Percentiles rank a stretch among this genome's conserved stretches.
phyloP scores from a whole-genome alignment of 2,329 filamentous ascomycete species.

The Alternaria panax region DNA sequence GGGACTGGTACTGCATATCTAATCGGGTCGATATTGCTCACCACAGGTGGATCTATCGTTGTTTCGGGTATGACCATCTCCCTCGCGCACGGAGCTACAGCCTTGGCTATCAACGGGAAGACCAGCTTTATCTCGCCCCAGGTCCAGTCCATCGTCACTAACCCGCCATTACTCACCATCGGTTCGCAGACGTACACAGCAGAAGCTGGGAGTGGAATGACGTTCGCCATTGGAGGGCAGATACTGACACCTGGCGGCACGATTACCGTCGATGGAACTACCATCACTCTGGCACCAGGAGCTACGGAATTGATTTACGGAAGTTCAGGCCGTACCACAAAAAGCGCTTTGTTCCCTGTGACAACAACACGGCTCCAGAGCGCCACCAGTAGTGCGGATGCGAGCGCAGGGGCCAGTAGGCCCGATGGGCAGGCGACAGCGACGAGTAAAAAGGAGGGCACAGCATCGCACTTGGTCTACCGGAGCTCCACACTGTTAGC shows the following conservation, averaged over 20 bases:
- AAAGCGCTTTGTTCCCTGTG: constrained; percentile 50
- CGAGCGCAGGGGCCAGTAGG: constrained; percentile 28
- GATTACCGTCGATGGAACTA: constrained; percentile 43
- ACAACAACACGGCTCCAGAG: constrained; percentile 36
- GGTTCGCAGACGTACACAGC: constrained; percentile 41
- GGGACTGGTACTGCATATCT: constrained; percentile 46
- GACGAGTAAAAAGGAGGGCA: constrained; percentile 13
- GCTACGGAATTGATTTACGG: constrained; percentile 50
- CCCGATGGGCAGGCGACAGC: constrained; percentile 15
- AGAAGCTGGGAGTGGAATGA: constrained; percentile 33
- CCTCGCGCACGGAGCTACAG: constrained; percentile 37
- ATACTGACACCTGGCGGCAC: constrained; percentile 51
- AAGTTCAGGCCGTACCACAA: constrained; percentile 41
- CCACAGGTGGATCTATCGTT: constrained; percentile 47
- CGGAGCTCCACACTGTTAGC: neutral
- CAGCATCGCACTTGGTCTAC: neutral
- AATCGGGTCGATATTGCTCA: constrained; percentile 49
- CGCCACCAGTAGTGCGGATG: constrained; percentile 10
- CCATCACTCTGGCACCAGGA: constrained; percentile 43
- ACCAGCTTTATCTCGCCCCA: constrained; percentile 40
- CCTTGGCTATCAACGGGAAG: constrained; percentile 42
- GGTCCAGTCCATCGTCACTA: constrained; percentile 27
- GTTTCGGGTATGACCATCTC: constrained; percentile 40
- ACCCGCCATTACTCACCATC: constrained; percentile 45
- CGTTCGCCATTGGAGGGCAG: constrained; percentile 49